Base-by-base conservation (phyloP, 805 yeast genomes). In the Cyberlindnera suaveolens region DNA sequence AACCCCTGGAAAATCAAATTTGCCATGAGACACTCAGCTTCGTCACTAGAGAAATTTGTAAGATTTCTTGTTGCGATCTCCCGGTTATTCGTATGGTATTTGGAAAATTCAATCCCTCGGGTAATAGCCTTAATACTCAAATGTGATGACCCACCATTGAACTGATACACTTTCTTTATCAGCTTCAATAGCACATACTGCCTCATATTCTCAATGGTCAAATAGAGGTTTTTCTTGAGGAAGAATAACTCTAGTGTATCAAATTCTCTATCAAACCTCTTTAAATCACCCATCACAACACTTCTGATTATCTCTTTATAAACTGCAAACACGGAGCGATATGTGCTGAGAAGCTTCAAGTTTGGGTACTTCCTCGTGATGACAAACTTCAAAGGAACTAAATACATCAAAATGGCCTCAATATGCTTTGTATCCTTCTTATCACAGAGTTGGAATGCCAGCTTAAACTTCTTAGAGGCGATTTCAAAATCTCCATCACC, bases 1-100 rank as follows among this genome's bases (percentile, higher is more conserved):
- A 61, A 65, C 8, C 82, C 82, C 40, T 65, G 64, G 40, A 71
- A 68, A 16, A 89, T 85, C 54, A 84, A 63, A 42, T 73, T 76
- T 0, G 95, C 89, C 18, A 87, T 50, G 10, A 74, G 62, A 46
- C 91, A 80, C 61, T 89, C 96, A 5, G 80, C 66, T 43, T 77
- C 80, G 54, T 80, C 86, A 14, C 50, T 36, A 1, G 49, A 44
- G 31, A 38, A 49, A 6, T 32, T 43, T 31, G 18, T 41, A 67
- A 52, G 14, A 23, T 44, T 38, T 31, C 46, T 42, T 8, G 27
- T 10, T 3, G 46, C 31, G 13, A 31, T 18, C 3, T 19, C 38
- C 4, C 34, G 34, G 32, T 38, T 38, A 17, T 47, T 41, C 41
- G 60, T 45, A 48, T 60, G 54, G 34, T 49, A 37, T 26, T 50